phyloP scores from a whole-genome alignment of 1,284 basidiomycete species.

The Trametes hirsuta region DNA sequence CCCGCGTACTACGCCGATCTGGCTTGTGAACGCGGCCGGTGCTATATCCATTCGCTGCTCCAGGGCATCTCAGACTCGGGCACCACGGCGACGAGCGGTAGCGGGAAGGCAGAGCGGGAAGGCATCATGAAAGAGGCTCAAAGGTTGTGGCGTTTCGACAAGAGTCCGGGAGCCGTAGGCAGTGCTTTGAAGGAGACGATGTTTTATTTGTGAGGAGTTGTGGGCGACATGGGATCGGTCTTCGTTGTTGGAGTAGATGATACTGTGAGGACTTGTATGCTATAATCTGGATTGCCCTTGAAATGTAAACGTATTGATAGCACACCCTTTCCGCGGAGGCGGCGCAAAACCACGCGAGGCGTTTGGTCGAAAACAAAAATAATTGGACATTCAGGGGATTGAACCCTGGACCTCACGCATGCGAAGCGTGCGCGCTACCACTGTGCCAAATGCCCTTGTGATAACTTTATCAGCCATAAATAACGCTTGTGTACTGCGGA shows the following conservation, averaged over 20 bases:
- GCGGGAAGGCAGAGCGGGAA: constrained; percentile 41
- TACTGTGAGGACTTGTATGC: too few species aligned
- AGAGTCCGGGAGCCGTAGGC: constrained; percentile 47
- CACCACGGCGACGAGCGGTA: constrained; percentile 34
- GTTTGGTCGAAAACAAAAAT: neutral
- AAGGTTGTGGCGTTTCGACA: constrained; percentile 49
- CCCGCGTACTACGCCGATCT: constrained; percentile 79
- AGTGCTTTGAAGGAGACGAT: constrained; percentile 63
- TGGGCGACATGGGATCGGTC: too few species aligned
- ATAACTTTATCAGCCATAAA: neutral
- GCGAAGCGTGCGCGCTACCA: constrained; percentile 29
- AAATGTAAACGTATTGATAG: too few species aligned
- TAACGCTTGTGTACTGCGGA: neutral
- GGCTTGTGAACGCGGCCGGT: constrained; percentile 77
- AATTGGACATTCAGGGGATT: constrained; percentile 27
- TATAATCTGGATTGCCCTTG: too few species aligned
- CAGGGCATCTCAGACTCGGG: constrained; percentile 52
- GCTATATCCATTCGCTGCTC: constrained; percentile 70
- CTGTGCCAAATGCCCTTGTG: constrained; percentile 25
- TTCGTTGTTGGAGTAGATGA: too few species aligned
- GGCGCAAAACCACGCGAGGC: too few species aligned
- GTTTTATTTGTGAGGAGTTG: constrained; percentile 63
- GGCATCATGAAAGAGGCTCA: constrained; percentile 55
- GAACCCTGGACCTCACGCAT: constrained; percentile 28
- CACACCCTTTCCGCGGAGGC: too few species aligned